Percentiles rank a stretch among this genome's conserved stretches.
Conservation (phyloP, 345 rosid genomes). For the Ceriops zippeliana region DNA sequence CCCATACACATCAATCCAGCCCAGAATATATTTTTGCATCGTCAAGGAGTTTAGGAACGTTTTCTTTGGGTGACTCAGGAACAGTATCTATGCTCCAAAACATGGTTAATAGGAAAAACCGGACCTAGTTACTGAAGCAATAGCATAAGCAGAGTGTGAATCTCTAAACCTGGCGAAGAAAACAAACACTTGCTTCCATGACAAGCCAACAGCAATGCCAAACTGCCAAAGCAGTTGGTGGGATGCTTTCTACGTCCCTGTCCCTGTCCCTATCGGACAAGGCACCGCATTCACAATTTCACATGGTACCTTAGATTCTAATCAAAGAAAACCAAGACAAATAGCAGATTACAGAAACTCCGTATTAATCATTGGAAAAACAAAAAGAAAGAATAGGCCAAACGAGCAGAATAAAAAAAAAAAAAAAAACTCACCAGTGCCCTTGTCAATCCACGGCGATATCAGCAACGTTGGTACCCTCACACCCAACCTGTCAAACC, state of each 20-base stretch:
- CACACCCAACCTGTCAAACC: conserved; percentile 86
- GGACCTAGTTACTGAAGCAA: too few species aligned
- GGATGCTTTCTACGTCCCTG: neutral
- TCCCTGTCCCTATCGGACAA: neutral
- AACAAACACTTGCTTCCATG: too few species aligned
- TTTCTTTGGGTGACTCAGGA: too few species aligned
- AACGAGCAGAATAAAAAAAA: neutral
- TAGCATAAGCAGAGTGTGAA: too few species aligned
- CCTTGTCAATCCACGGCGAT: conserved; percentile 96
- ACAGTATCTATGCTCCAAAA: too few species aligned
- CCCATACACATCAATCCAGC: too few species aligned
- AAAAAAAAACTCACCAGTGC: conserved; percentile 55
- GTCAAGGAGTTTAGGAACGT: too few species aligned
- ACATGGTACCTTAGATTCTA: neutral
- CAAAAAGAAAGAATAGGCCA: neutral
- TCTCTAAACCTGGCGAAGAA: too few species aligned
- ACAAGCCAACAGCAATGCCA: too few species aligned
- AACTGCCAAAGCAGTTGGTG: neutral
- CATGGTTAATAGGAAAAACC: too few species aligned
- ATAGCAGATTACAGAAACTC: neutral
- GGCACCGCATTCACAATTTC: neutral
- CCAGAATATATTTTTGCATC: too few species aligned
- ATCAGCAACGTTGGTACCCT: conserved; percentile 79
- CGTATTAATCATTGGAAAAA: neutral
- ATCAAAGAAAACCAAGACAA: neutral